These are phyloP conservation scores for Acanthamoeba sp. DNA, from an alignment of 208 protist genomes.

Conservation along the genomic window DNA sequence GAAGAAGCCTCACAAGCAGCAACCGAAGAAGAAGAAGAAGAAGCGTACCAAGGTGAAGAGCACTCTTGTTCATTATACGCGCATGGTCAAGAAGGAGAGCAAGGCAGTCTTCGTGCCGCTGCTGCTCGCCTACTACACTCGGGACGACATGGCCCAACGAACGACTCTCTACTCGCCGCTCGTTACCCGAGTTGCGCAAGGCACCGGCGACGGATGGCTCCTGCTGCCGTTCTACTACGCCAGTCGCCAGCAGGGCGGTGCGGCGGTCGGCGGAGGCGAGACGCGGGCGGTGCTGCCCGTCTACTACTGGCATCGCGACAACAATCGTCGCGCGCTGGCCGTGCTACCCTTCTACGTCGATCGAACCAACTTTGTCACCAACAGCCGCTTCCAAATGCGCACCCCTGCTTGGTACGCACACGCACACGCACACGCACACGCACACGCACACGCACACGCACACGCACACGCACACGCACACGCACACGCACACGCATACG, in stretches of 20 bases:
- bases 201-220: constrained; percentile 13
- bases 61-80: background rate
- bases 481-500: background rate
- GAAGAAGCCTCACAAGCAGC: background rate
- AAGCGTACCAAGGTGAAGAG: background rate
- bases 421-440: background rate
- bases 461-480: background rate
- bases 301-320: background rate
- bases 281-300: background rate
- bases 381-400: constrained; percentile 42
- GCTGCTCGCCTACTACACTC: background rate
- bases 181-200: background rate
- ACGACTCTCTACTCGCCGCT: background rate
- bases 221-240: constrained; percentile 12
- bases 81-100: background rate
- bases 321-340: background rate
- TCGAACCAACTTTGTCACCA: background rate
- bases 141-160: background rate
- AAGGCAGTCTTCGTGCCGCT: background rate
- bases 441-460: background rate
- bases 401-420: background rate
- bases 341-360: constrained; percentile 44
- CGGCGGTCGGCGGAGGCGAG: background rate
- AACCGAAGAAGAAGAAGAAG: background rate
- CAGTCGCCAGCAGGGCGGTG: background rate